phyloP scores from a whole-genome alignment of 2,329 filamentous ascomycete genomes.

The Akanthomyces muscarius region DNA sequence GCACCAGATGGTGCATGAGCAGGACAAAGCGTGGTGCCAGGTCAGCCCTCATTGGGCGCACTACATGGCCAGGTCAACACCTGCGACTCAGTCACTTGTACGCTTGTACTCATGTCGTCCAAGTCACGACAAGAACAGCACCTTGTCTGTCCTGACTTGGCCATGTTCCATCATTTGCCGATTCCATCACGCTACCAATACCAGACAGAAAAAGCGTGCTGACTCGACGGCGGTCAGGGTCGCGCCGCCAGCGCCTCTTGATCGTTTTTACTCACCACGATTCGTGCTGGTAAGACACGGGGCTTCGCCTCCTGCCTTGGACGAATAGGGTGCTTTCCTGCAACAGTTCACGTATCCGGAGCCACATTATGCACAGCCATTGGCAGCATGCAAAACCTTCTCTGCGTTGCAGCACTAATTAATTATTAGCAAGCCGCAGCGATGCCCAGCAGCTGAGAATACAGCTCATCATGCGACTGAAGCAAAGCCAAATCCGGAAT shows the following conservation, averaged over 20 bases:
- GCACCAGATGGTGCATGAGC: background rate
- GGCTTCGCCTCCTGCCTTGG: background rate
- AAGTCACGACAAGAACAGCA: background rate
- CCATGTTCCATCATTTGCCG: background rate
- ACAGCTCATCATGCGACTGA: background rate
- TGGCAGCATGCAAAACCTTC: background rate
- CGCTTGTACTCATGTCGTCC: background rate
- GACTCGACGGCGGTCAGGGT: conserved; percentile 1
- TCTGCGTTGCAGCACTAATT: background rate
- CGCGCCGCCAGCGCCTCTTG: background rate
- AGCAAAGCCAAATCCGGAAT: background rate
- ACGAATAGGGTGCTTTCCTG: conserved; percentile 11
- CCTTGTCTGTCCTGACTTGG: conserved; percentile 9
- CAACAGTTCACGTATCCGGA: conserved; percentile 2
- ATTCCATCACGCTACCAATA: background rate
- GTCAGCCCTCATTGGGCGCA: background rate
- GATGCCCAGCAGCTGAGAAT: background rate
- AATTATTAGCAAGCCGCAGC: background rate
- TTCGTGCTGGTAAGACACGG: background rate
- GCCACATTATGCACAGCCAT: conserved; percentile 8
- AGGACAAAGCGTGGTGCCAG: background rate
- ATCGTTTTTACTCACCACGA: background rate
- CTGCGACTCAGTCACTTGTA: background rate
- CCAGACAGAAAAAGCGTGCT: background rate
- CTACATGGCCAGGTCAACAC: background rate